Evolutionary conservation across 495 filamentous ascomycete genomes (phyloP), one percentile per base, ranked within the genome.

Genomic region (Polyplosphaeria fusca): DNA sequence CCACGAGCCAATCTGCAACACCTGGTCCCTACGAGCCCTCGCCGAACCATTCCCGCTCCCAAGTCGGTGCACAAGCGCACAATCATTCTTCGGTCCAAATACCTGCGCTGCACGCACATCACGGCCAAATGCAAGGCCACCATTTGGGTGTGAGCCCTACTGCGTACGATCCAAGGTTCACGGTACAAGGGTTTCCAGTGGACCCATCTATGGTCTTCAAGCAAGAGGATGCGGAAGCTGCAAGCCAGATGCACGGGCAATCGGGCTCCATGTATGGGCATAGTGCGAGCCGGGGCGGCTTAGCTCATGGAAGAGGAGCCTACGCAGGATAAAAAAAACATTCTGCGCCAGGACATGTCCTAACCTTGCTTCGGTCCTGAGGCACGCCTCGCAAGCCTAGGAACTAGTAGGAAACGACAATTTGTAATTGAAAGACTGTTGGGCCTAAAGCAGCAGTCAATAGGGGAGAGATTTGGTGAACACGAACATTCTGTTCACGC

Each of bases 171-270:
- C 56, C 56, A 19, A n/a, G 56, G 24, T 60, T 53, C 41, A 16
- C 26, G 5, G 42, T 60, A 20, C 56, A 60, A 24, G 56, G 56
- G 2, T 60, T 53, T 25, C 56, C 48, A 9, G 49, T 60, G n/a
- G 56, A 60, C 38, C 56, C 56, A 4, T 60, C 55, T 1, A 59
- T 60, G 56, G 37, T 40, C 4, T 60, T 38, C 35, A 60, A 60
- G 35, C 19, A 23, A 53, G 56, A 56, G 3, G 35, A 53, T 22
- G 42, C 41, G 19, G 41, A 47, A 35, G 5, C 20, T 5, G 16
- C 27, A 27, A 42, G 48, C 20, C 56, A 60, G 4, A 27, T 60
- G 41, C 56, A 60, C 22, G 48, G 43, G 5, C 47, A 45, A 5
- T 42, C 9, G n/a, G 39, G 39, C 14, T 13, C 4, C 13, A 47